These are phyloP conservation scores for Sporothrix brasiliensis DNA, from an alignment of 2,329 filamentous ascomycete genomes.

Conservation along the genomic window DNA sequence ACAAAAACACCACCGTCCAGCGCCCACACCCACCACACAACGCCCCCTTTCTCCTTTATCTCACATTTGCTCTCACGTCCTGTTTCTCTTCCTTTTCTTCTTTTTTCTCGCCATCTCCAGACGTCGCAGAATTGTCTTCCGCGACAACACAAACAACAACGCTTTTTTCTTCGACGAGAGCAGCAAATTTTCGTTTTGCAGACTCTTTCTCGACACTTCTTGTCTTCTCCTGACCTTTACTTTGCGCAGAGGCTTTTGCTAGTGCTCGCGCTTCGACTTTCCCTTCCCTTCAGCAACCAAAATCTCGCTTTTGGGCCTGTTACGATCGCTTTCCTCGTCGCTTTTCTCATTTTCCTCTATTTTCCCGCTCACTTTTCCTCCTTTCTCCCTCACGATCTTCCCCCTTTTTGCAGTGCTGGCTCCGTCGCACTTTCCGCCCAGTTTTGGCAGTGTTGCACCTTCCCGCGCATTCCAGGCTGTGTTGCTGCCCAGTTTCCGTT, in stretches of 20 bases:
- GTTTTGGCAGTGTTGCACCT: conserved; percentile 26
- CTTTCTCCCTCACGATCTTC: neutral
- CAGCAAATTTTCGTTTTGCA: conserved; percentile 16
- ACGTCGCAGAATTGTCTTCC: conserved; percentile 33
- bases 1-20: conserved; percentile 18
- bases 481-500: conserved; percentile 36
- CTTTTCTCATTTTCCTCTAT: conserved; percentile 29
- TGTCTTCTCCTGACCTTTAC: conserved; percentile 34
- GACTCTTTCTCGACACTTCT: conserved; percentile 28
- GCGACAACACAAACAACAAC: conserved; percentile 32
- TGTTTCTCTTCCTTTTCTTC: conserved; percentile 14
- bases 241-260: conserved; percentile 48
- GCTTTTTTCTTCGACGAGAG: conserved; percentile 23
- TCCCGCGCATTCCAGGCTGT: conserved; percentile 21
- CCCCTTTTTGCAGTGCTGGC: conserved; percentile 26
- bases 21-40: neutral
- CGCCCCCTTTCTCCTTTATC: conserved; percentile 25
- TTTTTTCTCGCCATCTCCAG: conserved; percentile 29
- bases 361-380: neutral
- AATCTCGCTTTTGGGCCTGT: conserved; percentile 9
- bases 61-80: conserved; percentile 14
- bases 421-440: conserved; percentile 9
- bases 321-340: conserved; percentile 16
- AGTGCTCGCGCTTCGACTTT: conserved; percentile 49
- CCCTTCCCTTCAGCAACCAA: neutral